These are phyloP conservation scores for Vicia faba DNA, from an alignment of 306 rosid species.

Conservation along the genomic window DNA sequence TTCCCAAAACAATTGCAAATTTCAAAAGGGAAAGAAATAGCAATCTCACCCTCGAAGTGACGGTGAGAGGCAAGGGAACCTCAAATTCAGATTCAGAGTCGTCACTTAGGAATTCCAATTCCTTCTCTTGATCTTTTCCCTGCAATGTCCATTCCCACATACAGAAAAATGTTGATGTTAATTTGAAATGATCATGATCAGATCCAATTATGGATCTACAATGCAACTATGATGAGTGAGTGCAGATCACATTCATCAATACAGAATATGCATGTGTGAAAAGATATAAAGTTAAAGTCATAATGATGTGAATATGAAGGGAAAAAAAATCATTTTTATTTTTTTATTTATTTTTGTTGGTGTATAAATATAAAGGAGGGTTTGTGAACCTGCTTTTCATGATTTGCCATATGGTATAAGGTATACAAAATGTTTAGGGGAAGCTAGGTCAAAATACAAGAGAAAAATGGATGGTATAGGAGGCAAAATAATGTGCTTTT, in stretches of 20 bases:
- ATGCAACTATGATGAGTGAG: background rate
- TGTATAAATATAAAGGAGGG: background rate
- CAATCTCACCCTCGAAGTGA: conserved; percentile 66
- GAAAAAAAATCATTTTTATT: background rate
- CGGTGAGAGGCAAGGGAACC: conserved; percentile 73
- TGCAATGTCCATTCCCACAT: conserved; percentile 48
- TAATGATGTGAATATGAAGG: too few species aligned
- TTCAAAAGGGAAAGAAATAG: too few species aligned
- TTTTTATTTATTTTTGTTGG: background rate
- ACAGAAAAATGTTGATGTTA: conserved; percentile 5
- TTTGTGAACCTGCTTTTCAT: conserved; percentile 48
- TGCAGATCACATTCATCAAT: conserved; percentile 19
- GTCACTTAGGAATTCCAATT: conserved; percentile 47
- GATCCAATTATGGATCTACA: conserved; percentile 33
- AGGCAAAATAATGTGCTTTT: conserved; percentile 39
- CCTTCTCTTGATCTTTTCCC: conserved; percentile 55
- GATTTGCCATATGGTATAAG: conserved; percentile 44
- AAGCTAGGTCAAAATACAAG: conserved; percentile 3
- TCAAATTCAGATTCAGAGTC: conserved; percentile 46
- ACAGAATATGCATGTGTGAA: background rate
- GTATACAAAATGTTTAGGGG: background rate
- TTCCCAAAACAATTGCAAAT: background rate
- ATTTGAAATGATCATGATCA: background rate
- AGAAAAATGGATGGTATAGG: conserved; percentile 34
- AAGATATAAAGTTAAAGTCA: conserved; percentile 16